Evolutionary conservation across 1,139 yeast genomes (phyloP), one percentile per base, ranked within the genome.

Genomic region (Citeromyces hawaiiensis): DNA sequence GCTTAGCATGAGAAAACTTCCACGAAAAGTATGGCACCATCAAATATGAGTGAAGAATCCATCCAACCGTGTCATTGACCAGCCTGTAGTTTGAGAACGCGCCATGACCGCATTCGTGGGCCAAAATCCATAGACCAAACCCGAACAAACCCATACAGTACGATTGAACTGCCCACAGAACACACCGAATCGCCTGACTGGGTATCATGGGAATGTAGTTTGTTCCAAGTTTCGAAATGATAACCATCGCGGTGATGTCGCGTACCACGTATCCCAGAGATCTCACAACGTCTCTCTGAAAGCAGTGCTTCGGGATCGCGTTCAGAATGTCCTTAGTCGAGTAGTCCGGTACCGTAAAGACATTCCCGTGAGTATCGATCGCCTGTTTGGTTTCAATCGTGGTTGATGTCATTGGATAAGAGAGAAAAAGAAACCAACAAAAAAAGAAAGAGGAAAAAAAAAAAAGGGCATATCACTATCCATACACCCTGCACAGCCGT

Each of bases 101-200:
- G 43, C 77, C 81, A 60, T 83, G 94, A 40, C 94, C 94, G 64
- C 94, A 83, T 62, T 83, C 94, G 60, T 83, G 94, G 44, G 94
- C 94, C 57, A 83, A 60, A 46, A 83, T 80, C 94, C 94, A 83
- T 48, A 80, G 54, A 30, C 94, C 94, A 45, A 85, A 78, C 27
- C 83, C 83, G 51, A 79, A 70, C 48, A 82, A 64, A 38, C 93
- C 85, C 42, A 52, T 48, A 36, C 42, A 17, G 44, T 37, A 45
- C 37, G 48, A 38, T 43, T 45, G 45, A 36, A 52, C 31, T 39
- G 17, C 34, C 88, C 93, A 83, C 40, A 72, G 69, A 7, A 60
- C 59, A 44, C 70, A 68, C 51, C 91, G 68, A 11, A 63, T 51
- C 9, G 53, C 47, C 38, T 56, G 51, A 47, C 59, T 60, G 27